Evolutionary conservation across 768 basidiomycete species (phyloP), one percentile per base, ranked within the genome.

Genomic region (Strobilomyces dryophilus): DNA sequence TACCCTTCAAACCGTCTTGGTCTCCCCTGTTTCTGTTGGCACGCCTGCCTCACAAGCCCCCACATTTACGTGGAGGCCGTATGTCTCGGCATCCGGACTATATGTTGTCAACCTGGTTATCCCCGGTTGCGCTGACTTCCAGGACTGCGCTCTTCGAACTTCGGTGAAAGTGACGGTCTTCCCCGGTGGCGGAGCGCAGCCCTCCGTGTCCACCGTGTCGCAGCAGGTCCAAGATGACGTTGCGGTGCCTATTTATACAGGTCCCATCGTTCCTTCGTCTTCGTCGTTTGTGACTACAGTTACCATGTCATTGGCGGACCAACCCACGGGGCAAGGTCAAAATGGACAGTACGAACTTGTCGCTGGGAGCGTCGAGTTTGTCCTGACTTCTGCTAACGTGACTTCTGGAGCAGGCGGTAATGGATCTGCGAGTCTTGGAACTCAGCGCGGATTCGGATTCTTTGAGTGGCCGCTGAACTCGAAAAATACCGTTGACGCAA

Each of bases 31-130:
- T 12, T 60, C 74, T 29, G 86, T 88, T 31, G 85, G 83, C 15
- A 85, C 87, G 0, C 59, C 82, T 1, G 52, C 84, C 4, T 64
- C 79, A 1, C 69, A 78, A 27, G 81, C 80, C n/a, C 91, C 97
- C 14, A 84, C 79, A 34, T 82, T 95, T 66, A 94, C 89, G 0
- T 97, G 92, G 87, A 79, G 82, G 69, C 95, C 95, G 0, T 93
- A 92, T 62, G 86, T 98, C n/a, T 91, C 91, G 0, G 87, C 90
- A 10, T 79, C 89, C 3, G 97, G 94, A 31, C 73, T 81, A 54
- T 99, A 99, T 70, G 81, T 86, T 39, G 76, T 98, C 57, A 89
- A 86, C 69, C 65, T 98, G 39, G 77, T 90, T 41, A 79, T 95
- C 15, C 97, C 97, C 0, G 95, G 95, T 12, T 99, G 97, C 71